Conservation (phyloP, 2,329 filamentous ascomycete species). For the Tolypocladium guangdongense region DNA sequence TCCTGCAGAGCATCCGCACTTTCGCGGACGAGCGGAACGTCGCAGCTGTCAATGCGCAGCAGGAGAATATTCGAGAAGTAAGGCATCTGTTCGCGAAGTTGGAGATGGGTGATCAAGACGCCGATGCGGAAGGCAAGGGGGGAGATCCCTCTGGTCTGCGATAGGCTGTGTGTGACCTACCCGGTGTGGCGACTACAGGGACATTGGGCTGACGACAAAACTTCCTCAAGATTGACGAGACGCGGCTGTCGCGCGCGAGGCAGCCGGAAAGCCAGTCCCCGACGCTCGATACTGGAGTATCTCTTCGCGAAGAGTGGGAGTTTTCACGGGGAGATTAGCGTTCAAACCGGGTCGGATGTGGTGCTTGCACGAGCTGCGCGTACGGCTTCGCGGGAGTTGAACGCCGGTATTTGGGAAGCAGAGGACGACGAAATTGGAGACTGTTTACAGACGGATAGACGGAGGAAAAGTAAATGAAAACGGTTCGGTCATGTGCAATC, state of each 20-base stretch:
- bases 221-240: background rate
- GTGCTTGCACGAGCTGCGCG: background rate
- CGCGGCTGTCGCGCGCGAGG: background rate
- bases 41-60: conserved; percentile 43
- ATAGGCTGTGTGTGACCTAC: background rate
- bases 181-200: background rate
- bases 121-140: background rate
- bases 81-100: conserved; percentile 61
- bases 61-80: conserved; percentile 62
- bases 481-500: background rate
- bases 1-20: conserved; percentile 65
- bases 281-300: background rate
- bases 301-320: background rate
- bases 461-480: background rate
- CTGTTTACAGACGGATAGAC: background rate
- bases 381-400: background rate
- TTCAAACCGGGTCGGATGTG: background rate
- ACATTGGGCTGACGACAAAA: background rate
- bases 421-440: background rate
- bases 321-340: background rate
- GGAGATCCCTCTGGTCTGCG: background rate
- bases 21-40: conserved; percentile 71
- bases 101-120: conserved; percentile 12
- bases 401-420: background rate
- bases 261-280: background rate